phyloP scores from a whole-genome alignment of 2,329 filamentous ascomycete genomes.

The Pyrenochaeta sp. region DNA sequence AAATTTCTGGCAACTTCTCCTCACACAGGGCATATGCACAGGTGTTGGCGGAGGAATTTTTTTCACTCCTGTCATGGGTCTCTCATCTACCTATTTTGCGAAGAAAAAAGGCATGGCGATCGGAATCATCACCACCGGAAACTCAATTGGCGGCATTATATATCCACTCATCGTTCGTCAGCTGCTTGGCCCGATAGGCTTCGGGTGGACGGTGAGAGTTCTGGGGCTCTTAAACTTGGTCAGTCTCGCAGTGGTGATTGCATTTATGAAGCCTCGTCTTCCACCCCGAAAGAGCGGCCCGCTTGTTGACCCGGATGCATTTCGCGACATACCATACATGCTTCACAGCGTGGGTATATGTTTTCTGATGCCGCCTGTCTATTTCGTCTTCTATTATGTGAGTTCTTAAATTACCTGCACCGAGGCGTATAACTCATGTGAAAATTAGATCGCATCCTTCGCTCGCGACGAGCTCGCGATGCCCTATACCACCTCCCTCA shows the following conservation, averaged over 20 bases:
- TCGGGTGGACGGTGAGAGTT: constrained; percentile 65
- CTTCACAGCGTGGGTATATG: constrained; percentile 58
- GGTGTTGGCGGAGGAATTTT: constrained; percentile 54
- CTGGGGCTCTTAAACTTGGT: constrained; percentile 53
- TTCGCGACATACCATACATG: constrained; percentile 64
- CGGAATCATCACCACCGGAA: constrained; percentile 52
- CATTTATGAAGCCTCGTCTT: constrained; percentile 57
- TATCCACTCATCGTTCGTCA: constrained; percentile 62
- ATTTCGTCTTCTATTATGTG: constrained; percentile 69
- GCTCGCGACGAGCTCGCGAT: constrained; percentile 54
- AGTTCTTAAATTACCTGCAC: too few species aligned
- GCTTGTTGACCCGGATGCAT: constrained; percentile 65
- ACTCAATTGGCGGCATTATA: constrained; percentile 50
- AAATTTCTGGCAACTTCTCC: constrained; percentile 31
- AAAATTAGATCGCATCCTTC: constrained; percentile 48
- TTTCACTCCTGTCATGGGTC: constrained; percentile 64
- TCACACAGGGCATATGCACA: constrained; percentile 47
- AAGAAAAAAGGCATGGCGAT: constrained; percentile 56
- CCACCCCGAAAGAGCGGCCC: constrained; percentile 60
- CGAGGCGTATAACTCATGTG: too few species aligned
- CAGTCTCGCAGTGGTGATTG: constrained; percentile 44
- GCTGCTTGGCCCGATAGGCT: constrained; percentile 65
- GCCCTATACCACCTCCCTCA: constrained; percentile 60
- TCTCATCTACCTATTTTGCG: constrained; percentile 52
- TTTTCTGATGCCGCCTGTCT: constrained; percentile 60